Base-by-base conservation (phyloP, 78 protist species). In the Capsaspora owczarzaki region DNA sequence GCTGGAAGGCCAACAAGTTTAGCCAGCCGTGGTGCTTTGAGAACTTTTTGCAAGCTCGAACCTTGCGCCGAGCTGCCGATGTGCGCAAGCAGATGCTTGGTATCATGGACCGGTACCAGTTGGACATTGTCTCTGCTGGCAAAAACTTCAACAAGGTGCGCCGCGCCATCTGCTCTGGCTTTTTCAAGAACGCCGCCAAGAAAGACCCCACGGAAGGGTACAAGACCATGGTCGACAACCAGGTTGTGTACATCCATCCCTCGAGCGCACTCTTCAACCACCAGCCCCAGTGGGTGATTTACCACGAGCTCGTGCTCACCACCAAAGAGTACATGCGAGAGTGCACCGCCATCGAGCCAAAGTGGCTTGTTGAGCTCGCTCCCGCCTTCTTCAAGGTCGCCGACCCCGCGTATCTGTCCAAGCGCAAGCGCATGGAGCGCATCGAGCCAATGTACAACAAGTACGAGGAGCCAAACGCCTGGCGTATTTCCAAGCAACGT, bases 301-400 rank as follows among this genome's bases (percentile, higher is more conserved):
- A 92, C 86, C 95, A 93, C 82, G 96, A 95, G 76, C 82, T 96
- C 51, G 95, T 93, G 20, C 42, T 95, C 68, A 98, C 99, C 22
- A 86, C 98, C 29, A 95, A 93, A 81, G 99, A 97, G 87, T 98
- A 97, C 93, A 97, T 98, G 99, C 86, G 98, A 61, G 92, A 92
- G 47, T 90, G 86, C 14, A 86, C 83, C 12, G 76, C 89, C 22
- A 91, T 98, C 53, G 97, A 97, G 46, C 97, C 99, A 35, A 78
- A 85, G 82, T 96, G 99, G 99, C 89, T 98, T 20, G 81, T 81
- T 4, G 97, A 96, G 79, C 68, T 96, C 29, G 98, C 99, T 0
- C 98, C 98, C 27, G 81, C 88, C 42, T 95, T 85, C 86, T 96
- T 87, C 91, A 42, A 56, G 41, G 0, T 40, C n/a, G 80, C 87